Conservation (phyloP, 441 rosid species). For the Adansonia gregorii region DNA sequence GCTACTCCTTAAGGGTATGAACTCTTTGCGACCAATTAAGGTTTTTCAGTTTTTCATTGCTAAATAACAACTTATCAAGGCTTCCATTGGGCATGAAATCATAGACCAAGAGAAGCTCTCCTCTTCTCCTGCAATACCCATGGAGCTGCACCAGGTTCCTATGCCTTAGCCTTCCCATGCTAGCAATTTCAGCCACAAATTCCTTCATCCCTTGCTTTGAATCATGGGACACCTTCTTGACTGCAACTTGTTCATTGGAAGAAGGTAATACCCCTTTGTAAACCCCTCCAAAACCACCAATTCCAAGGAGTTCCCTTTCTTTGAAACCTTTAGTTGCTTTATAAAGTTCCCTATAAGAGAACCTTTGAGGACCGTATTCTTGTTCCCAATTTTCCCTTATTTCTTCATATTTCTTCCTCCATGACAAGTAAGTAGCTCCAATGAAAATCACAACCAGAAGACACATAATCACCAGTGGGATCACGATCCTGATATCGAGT, state of each 20-base stretch:
- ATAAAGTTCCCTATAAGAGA: conserved; percentile 47
- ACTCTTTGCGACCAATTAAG: conserved; percentile 43
- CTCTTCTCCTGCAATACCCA: conserved; percentile 49
- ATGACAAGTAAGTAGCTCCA: not conserved
- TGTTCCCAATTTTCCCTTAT: conserved; percentile 61
- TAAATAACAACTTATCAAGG: conserved; percentile 42
- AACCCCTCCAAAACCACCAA: conserved; percentile 47
- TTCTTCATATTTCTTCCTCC: conserved; percentile 39
- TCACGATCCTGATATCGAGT: conserved; percentile 1
- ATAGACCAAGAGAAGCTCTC: conserved; percentile 47
- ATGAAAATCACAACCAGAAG: conserved; percentile 19
- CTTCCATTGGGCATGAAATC: conserved; percentile 55
- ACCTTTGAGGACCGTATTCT: conserved; percentile 57
- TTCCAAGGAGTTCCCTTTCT: conserved; percentile 41
- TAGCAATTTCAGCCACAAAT: conserved; percentile 47
- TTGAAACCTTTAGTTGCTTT: conserved; percentile 49
- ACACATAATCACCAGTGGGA: not conserved
- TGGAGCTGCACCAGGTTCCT: conserved; percentile 45
- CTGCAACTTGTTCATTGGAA: conserved; percentile 40
- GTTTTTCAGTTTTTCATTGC: conserved; percentile 31
- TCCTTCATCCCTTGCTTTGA: conserved; percentile 47
- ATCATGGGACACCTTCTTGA: conserved; percentile 44
- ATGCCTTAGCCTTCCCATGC: conserved; percentile 46
- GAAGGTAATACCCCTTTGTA: conserved; percentile 41
- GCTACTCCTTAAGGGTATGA: conserved; percentile 45